These are phyloP conservation scores for Lupinus albus DNA, from an alignment of 306 rosid species.

Conservation along the genomic window DNA sequence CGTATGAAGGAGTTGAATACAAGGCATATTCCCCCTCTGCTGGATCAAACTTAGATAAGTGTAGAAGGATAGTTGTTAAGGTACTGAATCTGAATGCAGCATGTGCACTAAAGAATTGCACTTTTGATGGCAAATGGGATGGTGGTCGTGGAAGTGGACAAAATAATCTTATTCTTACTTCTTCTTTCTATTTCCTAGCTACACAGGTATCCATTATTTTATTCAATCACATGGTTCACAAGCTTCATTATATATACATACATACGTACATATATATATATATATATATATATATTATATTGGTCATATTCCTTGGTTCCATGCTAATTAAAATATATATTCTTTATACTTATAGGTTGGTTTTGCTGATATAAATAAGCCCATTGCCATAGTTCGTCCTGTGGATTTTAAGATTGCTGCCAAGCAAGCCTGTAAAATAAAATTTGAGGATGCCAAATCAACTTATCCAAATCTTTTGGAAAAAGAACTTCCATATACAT, in stretches of 20 bases:
- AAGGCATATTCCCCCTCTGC: constrained; percentile 49
- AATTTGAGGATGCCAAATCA: constrained; percentile 50
- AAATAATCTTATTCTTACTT: constrained; percentile 63
- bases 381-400: constrained; percentile 53
- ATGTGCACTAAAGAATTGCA: constrained; percentile 65
- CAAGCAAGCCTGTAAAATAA: constrained; percentile 62
- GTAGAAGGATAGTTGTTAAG: constrained; percentile 51
- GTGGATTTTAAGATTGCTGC: constrained; percentile 56
- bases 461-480: constrained; percentile 43
- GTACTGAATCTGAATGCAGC: constrained; percentile 58
- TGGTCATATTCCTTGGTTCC: no score
- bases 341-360: constrained; percentile 52
- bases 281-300: no score
- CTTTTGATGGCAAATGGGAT: constrained; percentile 75
- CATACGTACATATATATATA: no score
- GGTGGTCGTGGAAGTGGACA: constrained; percentile 84
- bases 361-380: constrained; percentile 53
- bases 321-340: constrained; percentile 4
- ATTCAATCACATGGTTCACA: background rate
- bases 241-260: no score
- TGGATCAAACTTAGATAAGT: constrained; percentile 56
- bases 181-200: constrained; percentile 79
- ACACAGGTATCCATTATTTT: constrained; percentile 46
- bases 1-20: constrained; percentile 51
- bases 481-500: constrained; percentile 55